Percentiles rank a stretch among this genome's conserved stretches.
phyloP scores from a whole-genome alignment of 371 early-diverging fungal species.

The Apophysomyces elegans region DNA sequence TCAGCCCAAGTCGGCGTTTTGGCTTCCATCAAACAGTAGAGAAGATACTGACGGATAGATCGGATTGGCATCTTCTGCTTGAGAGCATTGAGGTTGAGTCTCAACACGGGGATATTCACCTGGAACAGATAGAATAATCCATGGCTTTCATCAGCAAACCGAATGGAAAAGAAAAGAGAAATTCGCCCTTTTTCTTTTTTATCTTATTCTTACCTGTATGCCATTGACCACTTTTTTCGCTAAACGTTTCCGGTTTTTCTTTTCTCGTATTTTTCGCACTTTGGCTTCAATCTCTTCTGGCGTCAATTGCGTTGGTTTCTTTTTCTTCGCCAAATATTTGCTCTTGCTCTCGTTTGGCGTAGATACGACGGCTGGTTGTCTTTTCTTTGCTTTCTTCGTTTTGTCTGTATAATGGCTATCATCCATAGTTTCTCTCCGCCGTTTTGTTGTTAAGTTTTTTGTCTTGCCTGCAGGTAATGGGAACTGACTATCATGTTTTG shows the following conservation, averaged over 20 bases:
- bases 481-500: neutral
- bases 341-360: neutral
- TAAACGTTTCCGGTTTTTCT: slow-evolving; percentile 25
- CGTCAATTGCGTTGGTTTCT: slow-evolving; percentile 14
- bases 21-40: slow-evolving; percentile 39
- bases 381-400: neutral
- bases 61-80: slow-evolving; percentile 21
- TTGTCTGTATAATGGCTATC: slow-evolving; percentile 1
- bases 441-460: neutral
- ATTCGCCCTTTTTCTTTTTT: neutral
- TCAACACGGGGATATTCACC: slow-evolving; percentile 26
- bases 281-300: slow-evolving; percentile 24
- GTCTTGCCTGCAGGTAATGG: neutral
- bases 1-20: slow-evolving; percentile 32
- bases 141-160: neutral
- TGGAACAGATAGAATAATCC: slow-evolving; percentile 3
- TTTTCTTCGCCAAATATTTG: slow-evolving; percentile 5
- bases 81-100: slow-evolving; percentile 24
- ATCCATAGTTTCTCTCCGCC: slow-evolving; percentile 2
- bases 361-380: neutral
- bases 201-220: slow-evolving; percentile 16
- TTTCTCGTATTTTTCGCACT: slow-evolving; percentile 29
- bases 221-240: slow-evolving; percentile 22
- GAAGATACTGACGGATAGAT: slow-evolving; percentile 39
- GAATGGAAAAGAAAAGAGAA: too few relatives aligned